Evolutionary conservation across 2,329 filamentous ascomycete species (phyloP), one percentile per base, ranked within the genome.

Genomic region (Trichoderma sp.): DNA sequence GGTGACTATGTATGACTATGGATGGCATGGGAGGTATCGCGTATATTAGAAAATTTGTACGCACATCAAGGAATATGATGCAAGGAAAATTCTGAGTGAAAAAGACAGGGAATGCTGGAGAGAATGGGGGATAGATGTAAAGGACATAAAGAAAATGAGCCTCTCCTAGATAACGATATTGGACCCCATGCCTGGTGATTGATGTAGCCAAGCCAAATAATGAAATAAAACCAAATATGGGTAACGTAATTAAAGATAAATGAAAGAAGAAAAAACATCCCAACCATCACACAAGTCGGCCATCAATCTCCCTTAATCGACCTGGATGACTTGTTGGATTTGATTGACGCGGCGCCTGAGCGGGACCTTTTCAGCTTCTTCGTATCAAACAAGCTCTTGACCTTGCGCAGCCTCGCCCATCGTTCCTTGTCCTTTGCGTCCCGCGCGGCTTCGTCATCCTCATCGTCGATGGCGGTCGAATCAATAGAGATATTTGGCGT

Each of bases 361-460:
- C 87, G 82, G 71, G 85, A 83, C 45, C 84, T 83, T 73, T 83
- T 85, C 71, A 87, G 82, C 80, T 89, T 92, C 82, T 93, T 94
- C 6, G 90, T 87, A 77, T 93, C 91, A 80, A 95, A 91, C 64
- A 93, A 83, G 80, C 92, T 93, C 86, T 93, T 93, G 75, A 95
- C 92, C 75, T 90, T 89, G 79, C 91, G 89, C 77, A 95, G 84
- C 78, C 91, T 88, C n/a, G 91, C 89, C 92, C 92, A 94, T 77
- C 93, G 88, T 83, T 93, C 91, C 82, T 93, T 93, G 76, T 94
- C 93, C 81, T 93, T 93, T 62, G 85, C 87, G 64, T 88, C 86
- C 31, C 87, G 85, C 0, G 82, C 83, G 53, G 84, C 85, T 63
- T 88, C 86, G 24, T 89, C 85, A 11, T 87, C 80, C 29, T 82